Evolutionary conservation across 1,284 basidiomycete species (phyloP), one percentile per base, ranked within the genome.

Genomic region (Malassezia brasiliensis): DNA sequence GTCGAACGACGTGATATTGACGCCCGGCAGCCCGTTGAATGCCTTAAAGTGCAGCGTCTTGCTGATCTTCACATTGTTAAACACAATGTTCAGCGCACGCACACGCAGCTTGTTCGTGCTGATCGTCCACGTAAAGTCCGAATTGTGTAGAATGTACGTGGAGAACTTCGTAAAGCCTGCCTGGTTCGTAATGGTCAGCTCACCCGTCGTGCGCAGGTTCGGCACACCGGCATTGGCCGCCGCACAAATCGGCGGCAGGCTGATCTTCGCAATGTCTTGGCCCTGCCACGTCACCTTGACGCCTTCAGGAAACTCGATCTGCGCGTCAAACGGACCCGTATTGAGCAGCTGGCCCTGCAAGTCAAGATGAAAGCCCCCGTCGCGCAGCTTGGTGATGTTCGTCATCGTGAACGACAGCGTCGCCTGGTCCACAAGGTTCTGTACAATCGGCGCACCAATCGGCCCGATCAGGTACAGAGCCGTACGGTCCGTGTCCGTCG

Each of bases 101-200:
- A 88, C 76, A 34, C 81, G 80, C 46, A 87, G 78, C 35, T 78
- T 80, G 36, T 79, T 62, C 0, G 84, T 84, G 15, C 81, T 82
- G 46, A 88, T 83, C 2, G 79, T 83, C 85, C 86, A 87, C 9
- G 80, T 79, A 67, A 87, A 87, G 52, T 74, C 77, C 11, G 80
- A 79, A 58, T 83, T 83, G 66, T 86, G 83, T 39, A 87, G 76
- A 56, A 87, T 74, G 74, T 79, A 83, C 1, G 79, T 82, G 1
- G 85, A 81, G 68, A 85, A 87, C 12, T 78, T 75, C 1, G 84
- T 84, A 69, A 87, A 88, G 53, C 37, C 61, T 9, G 40, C 56
- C 3, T 68, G 50, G 53, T 75, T 57, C 36, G 68, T 74, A 59
- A 76, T 76, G n/a, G 62, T 68, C 37, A 74, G 51, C 52, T 59